phyloP scores from a whole-genome alignment of 768 basidiomycete species.

The Suillus lakei region DNA sequence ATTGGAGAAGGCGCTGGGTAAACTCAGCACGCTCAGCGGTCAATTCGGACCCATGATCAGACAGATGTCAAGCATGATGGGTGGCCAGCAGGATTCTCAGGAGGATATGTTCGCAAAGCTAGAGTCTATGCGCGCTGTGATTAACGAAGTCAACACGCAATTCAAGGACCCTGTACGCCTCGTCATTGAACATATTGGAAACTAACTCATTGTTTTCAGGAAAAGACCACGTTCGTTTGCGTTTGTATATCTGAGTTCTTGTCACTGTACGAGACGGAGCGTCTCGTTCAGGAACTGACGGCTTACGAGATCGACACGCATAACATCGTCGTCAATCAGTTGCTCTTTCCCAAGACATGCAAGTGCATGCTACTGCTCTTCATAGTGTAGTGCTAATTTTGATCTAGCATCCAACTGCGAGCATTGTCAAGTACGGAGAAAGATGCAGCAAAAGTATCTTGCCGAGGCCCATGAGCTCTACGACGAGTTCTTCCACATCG shows the following conservation, averaged over 20 bases:
- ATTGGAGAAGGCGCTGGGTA: slow-evolving; percentile 95
- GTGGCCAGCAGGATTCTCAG: slow-evolving; percentile 85
- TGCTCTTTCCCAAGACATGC: slow-evolving; percentile 93
- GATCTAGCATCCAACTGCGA: slow-evolving; percentile 86
- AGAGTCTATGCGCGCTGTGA: slow-evolving; percentile 94
- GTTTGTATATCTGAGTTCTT: slow-evolving; percentile 99
- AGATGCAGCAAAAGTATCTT: slow-evolving; percentile 99
- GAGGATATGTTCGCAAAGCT: slow-evolving; percentile 99
- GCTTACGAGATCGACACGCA: slow-evolving; percentile 96
- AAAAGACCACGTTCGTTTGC: slow-evolving; percentile 98
- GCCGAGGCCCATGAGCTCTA: slow-evolving; percentile 96
- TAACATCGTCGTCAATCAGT: slow-evolving; percentile 97
- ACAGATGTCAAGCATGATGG: slow-evolving; percentile 97
- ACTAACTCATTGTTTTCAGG: slow-evolving; percentile 48
- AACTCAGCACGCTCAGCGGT: slow-evolving; percentile 91
- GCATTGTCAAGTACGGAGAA: slow-evolving; percentile 91
- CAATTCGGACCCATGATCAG: slow-evolving; percentile 97
- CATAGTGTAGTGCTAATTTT: slow-evolving; percentile 3
- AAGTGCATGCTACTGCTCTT: slow-evolving; percentile 29
- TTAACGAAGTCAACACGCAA: slow-evolving; percentile 98
- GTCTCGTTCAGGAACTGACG: slow-evolving; percentile 95
- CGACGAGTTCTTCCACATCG: slow-evolving; percentile 97
- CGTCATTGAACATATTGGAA: not conserved
- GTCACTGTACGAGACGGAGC: slow-evolving; percentile 97
- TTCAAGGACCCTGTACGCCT: slow-evolving; percentile 94